Evolutionary conservation across 768 basidiomycete genomes (phyloP).

Genomic region (Mycena crocata): DNA sequence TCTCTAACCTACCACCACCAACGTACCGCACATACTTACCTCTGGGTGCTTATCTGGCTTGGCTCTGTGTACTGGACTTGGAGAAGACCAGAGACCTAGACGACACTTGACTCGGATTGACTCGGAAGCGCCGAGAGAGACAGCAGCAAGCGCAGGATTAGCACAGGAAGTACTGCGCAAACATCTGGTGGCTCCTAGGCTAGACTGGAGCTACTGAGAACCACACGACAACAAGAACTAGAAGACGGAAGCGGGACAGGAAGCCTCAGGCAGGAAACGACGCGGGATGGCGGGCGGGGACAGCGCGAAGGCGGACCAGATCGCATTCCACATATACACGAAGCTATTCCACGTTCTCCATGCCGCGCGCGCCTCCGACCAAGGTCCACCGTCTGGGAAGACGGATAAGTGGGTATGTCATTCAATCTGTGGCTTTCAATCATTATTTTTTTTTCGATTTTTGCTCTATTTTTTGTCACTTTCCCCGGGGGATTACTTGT

Average conservation of each 20-base stretch:
- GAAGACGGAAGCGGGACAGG: neutral
- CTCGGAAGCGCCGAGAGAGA: too few species aligned
- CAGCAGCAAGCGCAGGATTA: too few species aligned
- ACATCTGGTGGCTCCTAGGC: neutral
- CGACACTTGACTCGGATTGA: too few species aligned
- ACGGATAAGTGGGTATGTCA: constrained; percentile 86
- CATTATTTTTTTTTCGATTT: too few species aligned
- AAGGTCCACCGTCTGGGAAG: constrained; percentile 45
- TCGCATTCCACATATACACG: constrained; percentile 84
- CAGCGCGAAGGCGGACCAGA: constrained; percentile 82
- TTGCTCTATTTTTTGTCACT: neutral
- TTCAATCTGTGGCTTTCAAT: too few species aligned
- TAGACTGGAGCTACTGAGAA: neutral
- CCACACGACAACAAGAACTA: neutral
- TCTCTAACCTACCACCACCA: neutral
- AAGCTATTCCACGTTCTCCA: constrained; percentile 84
- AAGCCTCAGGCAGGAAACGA: too few species aligned
- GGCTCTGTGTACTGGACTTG: too few species aligned
- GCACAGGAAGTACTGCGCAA: too few species aligned
- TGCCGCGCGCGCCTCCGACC: constrained; percentile 68
- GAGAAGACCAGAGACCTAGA: too few species aligned
- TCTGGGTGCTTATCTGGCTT: too few species aligned
- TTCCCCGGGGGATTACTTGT: too few species aligned
- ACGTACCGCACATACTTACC: neutral
- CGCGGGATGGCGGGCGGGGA: constrained; percentile 37